Evolutionary conservation across 805 yeast genomes (phyloP).

Genomic region (Ogataea trehalophila): DNA sequence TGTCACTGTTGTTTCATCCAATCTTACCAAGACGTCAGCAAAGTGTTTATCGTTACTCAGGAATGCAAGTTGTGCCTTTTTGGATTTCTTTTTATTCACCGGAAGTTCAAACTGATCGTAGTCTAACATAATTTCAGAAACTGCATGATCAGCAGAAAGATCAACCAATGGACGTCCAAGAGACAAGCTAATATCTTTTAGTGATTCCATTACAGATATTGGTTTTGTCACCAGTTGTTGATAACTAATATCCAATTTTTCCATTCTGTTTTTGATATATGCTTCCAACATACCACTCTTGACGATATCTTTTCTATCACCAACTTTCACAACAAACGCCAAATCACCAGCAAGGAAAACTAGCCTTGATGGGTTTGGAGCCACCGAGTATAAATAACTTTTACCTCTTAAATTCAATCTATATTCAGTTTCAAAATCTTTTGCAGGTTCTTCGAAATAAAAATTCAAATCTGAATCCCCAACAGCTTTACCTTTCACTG

Average conservation of each 20-base stretch:
- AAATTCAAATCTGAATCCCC: constrained; percentile 20
- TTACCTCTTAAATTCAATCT: constrained; percentile 36
- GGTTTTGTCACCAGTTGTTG: constrained; percentile 30
- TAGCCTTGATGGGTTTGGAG: constrained; percentile 40
- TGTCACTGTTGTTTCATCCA: constrained; percentile 27
- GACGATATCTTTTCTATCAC: constrained; percentile 27
- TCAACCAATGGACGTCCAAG: constrained; percentile 29
- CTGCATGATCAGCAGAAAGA: constrained; percentile 15
- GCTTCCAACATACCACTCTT: constrained; percentile 32
- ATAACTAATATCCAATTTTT: constrained; percentile 14
- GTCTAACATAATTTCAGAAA: constrained; percentile 16
- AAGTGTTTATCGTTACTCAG: constrained; percentile 29
- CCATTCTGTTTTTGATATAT: constrained; percentile 29
- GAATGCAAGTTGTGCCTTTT: constrained; percentile 29
- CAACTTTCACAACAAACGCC: constrained; percentile 34
- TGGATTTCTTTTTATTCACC: constrained; percentile 25
- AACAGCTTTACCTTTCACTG: constrained; percentile 2
- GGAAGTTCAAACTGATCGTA: constrained; percentile 24
- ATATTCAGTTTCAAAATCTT: constrained; percentile 33
- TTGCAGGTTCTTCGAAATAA: constrained; percentile 24
- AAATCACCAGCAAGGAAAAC: constrained; percentile 39
- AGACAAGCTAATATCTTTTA: constrained; percentile 23
- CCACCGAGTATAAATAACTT: constrained; percentile 39
- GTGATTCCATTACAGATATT: constrained; percentile 22
- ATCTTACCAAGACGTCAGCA: constrained; percentile 26